Evolutionary conservation across 2,329 filamentous ascomycete genomes (phyloP), one percentile per base, ranked within the genome.

Genomic region (Colletotrichum sp.): DNA sequence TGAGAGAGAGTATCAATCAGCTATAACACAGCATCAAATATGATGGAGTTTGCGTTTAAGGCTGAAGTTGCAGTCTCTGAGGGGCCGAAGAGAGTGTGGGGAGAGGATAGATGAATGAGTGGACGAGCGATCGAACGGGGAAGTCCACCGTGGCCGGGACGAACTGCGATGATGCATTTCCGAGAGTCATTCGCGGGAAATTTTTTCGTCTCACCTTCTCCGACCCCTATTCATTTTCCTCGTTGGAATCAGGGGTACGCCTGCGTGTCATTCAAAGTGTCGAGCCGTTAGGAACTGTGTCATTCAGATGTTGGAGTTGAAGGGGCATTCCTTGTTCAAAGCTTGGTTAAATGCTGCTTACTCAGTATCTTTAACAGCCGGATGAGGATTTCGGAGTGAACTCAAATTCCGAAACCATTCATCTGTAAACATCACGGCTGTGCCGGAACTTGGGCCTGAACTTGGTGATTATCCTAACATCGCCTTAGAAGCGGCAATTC

Each of bases 161-260:
- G 25, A 65, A 65, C 32, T 52, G 7, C 19, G 57, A 68, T 36
- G 27, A 34, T 44, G 27, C 48, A 55, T 19, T 27, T 15, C 63
- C 7, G 48, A 76, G 74, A 76, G 70, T 76, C 74, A 76, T 68
- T 65, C 39, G 27, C 64, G 48, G 44, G 34, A 73, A 65, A 65
- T 65, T 39, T 74, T 36, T 65, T 69, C 28, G 74, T 61, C 59
- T 74, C 74, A 76, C 64, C 27, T 70, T 64, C 32, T 32, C 34
- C 65, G 70, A 39, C 70, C 74, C 70, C 74, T 76, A 69, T 69
- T 65, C 19, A 22, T 19, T 8, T 12, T 9, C 13, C 32, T 19
- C 13, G 19, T 9, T 16, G 15, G 8, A 22, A n/a, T 30, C 74
- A 64, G 59, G 74, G 74, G 48, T 74, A 69, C 22, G 70, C 74